Evolutionary conservation across 495 filamentous ascomycete species (phyloP), one percentile per base, ranked within the genome.

Genomic region (Penicillium arizonense): DNA sequence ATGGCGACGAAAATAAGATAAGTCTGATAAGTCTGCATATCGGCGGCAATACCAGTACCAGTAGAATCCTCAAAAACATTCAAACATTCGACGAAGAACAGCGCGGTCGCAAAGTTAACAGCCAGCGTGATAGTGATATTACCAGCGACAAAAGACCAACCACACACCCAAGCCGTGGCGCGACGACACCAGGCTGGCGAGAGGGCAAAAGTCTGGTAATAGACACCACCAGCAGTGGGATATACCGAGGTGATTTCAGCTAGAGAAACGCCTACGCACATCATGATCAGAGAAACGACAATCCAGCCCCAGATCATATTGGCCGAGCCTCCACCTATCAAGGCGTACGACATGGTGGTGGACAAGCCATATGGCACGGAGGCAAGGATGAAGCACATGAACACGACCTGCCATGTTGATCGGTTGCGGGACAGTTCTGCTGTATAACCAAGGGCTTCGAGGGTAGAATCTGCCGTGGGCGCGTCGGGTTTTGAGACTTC

Each of bases 71-170:
- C 5, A 58, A 63, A 65, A 11, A 65, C 62, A 37, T 65, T 62
- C 20, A 65, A 33, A 28, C 62, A 79, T 6, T 57, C 44, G 9
- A 47, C 26, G 16, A 33, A 56, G 39, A 10, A 58, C 0, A 47
- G 44, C 16, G 44, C 44, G 44, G 44, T 63, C 6, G 54, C 63
- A 21, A 77, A 69, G 24, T 70, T 72, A 26, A 69, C 68, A 1
- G 65, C 66, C 3, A 73, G 61, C 3, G 71, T 70, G 14, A 75
- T 64, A 12, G 70, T 72, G 42, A 87, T 83, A 77, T 85, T 87
- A 0, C 83, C 86, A 16, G 79, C 77, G 8, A 85, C 75, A 53
- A 82, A 87, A 51, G 87, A 78, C 86, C 86, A 89, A 16, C 86
- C 86, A 5, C 81, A 84, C n/a, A 82, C 76, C 77, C 80, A 89